phyloP scores from a whole-genome alignment of 2,329 filamentous ascomycete genomes.

The Epichloe hybrida region DNA sequence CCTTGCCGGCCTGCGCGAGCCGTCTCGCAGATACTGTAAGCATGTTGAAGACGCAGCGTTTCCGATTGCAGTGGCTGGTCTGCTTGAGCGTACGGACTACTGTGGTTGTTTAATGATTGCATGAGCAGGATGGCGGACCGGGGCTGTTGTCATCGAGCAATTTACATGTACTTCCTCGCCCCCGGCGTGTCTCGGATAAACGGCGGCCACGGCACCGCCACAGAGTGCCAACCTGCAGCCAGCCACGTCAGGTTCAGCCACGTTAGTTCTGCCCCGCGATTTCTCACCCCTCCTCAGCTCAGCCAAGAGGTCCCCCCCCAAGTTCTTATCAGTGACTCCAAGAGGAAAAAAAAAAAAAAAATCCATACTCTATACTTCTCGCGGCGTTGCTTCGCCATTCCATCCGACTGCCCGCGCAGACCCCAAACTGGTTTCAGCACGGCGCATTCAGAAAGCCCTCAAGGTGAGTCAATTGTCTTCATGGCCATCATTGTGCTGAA shows the following conservation, averaged over 20 bases:
- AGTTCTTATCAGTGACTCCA: constrained; percentile 16
- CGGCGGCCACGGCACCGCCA: not conserved
- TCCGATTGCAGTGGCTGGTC: not conserved
- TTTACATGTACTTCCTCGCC: too few relatives aligned
- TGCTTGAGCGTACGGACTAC: not conserved
- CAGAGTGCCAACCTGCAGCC: not conserved
- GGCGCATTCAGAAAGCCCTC: constrained; percentile 1
- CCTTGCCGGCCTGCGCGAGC: constrained; percentile 19
- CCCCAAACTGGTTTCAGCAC: constrained; percentile 2
- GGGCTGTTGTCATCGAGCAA: not conserved
- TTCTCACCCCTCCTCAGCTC: constrained; percentile 18
- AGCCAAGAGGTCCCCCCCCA: not conserved
- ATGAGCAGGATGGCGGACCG: not conserved
- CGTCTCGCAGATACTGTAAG: constrained; percentile 21
- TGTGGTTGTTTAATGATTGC: not conserved
- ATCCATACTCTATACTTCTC: not conserved
- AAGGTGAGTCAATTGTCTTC: constrained; percentile 4
- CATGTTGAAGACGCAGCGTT: constrained; percentile 13
- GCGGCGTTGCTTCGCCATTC: not conserved
- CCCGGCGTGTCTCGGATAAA: not conserved
- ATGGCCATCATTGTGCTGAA: not conserved
- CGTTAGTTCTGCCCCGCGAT: constrained; percentile 18
- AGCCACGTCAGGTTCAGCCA: not conserved
- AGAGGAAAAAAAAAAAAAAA: not conserved
- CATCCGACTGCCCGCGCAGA: constrained; percentile 8